Evolutionary conservation across 371 early-diverging fungal species (phyloP), one percentile per base, ranked within the genome.

Genomic region (Amoeboaphelidium protococcarum): DNA sequence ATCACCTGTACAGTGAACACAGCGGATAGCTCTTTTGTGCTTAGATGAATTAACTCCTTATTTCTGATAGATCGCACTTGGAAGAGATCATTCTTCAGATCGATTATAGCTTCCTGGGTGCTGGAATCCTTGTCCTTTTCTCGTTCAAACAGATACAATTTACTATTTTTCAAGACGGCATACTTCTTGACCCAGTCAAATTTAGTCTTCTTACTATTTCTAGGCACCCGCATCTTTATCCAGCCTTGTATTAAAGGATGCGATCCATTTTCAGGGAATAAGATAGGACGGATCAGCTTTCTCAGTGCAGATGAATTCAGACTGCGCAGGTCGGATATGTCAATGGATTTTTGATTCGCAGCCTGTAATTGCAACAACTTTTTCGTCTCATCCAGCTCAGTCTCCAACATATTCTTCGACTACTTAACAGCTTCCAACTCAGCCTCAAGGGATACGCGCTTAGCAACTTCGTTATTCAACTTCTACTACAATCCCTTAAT

Each of bases 101-200:
- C 37, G 10, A 31, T 10, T 31, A 31, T 10, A 10, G 37, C 42
- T 52, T 48, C 13, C 60, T 45, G 41, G 51, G 55, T n/a, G 60
- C 1, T 1, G 41, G 48, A 26, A 60, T 45, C 12, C 42, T 26
- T 23, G 53, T 42, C 41, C 54, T 50, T 47, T 54, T 61, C 20
- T 44, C 31, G 1, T 44, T 42, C 22, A 57, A 26, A 45, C 54
- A n/a, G 52, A 41, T 44, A 57, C 58, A 27, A 52, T 52, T n/a
- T 53, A 46, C 26, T 50, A 55, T 25, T 55, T 21, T 26, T 48
- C 47, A 12, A 41, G n/a, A 41, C 57, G 26, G 31, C 47, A 49
- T 4, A 57, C 50, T 44, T 53, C 53, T 13, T 44, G 40, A 23
- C 47, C 26, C 43, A 42, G 22, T 2, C 23, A 47, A 31, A 25